Percentiles rank a stretch among this genome's conserved stretches.
phyloP scores from a whole-genome alignment of 2,329 filamentous ascomycete genomes.

The Cladophialophora psammophila region DNA sequence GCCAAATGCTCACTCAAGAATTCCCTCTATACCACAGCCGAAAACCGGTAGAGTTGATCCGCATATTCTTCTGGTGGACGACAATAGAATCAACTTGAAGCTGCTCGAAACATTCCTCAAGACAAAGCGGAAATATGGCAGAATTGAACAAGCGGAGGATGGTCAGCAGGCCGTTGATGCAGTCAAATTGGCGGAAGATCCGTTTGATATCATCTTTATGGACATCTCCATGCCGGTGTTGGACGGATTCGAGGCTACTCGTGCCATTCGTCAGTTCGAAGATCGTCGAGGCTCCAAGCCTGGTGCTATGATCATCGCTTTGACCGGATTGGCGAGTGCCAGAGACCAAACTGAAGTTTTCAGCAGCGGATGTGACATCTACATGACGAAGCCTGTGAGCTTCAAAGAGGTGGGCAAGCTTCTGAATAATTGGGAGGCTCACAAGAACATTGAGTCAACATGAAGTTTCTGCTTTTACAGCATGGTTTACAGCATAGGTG shows the following conservation, averaged over 20 bases:
- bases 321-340: constrained; percentile 47
- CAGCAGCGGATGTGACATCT: constrained; percentile 46
- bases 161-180: constrained; percentile 50
- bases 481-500: background rate
- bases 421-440: constrained; percentile 44
- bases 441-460: constrained; percentile 14
- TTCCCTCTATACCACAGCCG: background rate
- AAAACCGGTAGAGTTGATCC: constrained; percentile 7
- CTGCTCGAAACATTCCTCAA: constrained; percentile 50
- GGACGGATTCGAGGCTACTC: constrained; percentile 55
- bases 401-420: constrained; percentile 47
- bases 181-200: constrained; percentile 42
- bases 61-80: constrained; percentile 50
- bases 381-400: constrained; percentile 48
- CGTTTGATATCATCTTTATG: constrained; percentile 55
- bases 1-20: background rate
- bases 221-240: constrained; percentile 58
- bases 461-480: background rate
- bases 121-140: constrained; percentile 46
- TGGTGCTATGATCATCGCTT: constrained; percentile 45
- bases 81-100: constrained; percentile 53
- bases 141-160: constrained; percentile 49
- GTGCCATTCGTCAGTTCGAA: constrained; percentile 50
- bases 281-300: constrained; percentile 15
- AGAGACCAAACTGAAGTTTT: constrained; percentile 47